Base-by-base conservation (phyloP, 768 basidiomycete genomes). In the Tylopilus rubrobrunneus region DNA sequence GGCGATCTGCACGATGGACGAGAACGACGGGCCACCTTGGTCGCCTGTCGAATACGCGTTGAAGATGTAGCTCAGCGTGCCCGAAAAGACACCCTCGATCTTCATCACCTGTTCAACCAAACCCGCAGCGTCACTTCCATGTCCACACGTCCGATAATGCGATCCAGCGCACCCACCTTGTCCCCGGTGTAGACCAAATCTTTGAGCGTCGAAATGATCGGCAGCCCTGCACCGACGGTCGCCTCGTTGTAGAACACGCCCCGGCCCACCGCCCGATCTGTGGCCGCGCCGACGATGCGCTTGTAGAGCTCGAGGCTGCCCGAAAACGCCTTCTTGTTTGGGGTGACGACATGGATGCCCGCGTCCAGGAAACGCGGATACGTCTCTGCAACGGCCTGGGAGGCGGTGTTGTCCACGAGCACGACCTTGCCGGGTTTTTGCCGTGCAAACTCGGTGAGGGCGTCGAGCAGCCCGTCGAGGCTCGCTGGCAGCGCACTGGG, bases 61-160 rank as follows among this genome's bases (percentile, higher is more conserved):
- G 80, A 99, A 99, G 74, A 99, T 98, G 75, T 98, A 99, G 67
- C 89, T 92, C 79, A 99, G 84, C 3, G 97, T 99, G 9, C 97
- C 97, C 5, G 91, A 94, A 71, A 99, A 92, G 21, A 98, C 97
- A 37, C 97, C 97, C 71, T 99, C 97, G 59, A 98, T 91, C 77
- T 92, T 96, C 63, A 78, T 74, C 57, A 96, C 76, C 87, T 90
- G 56, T 25, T 45, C 42, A 45, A 42, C 19, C 45, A 23, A 31
- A 48, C 27, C n/a, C 10, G 25, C 14, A 0, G 27, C 17, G 25
- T 53, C 52, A 53, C n/a, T 5, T 39, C 45, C 29, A 39, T 25
- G 12, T 28, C 10, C 27, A 5, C 29, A 1, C 41, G 1, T 23
- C 17, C 2, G 7, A 25, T 31, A 31, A 52, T 4, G 25, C 19